Base-by-base conservation (phyloP, 1,284 basidiomycete species). In the Malassezia dermatis region DNA sequence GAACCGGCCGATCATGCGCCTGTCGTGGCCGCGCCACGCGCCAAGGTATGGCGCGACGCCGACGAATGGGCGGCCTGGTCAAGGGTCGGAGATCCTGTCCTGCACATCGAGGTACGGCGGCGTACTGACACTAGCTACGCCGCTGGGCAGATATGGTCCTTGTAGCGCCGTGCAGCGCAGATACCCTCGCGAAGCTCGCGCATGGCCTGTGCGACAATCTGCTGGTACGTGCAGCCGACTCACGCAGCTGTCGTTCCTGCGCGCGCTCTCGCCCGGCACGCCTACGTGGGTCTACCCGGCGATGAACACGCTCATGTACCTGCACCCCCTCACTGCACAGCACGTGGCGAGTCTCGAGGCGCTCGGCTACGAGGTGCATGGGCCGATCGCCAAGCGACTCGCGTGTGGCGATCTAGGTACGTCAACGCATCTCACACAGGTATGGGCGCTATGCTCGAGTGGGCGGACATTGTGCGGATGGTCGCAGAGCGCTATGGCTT, bases 261-360 rank as follows among this genome's bases (percentile, higher is more conserved):
- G 93, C 15, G 93, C 91, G 0, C 78, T 94, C 0, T 79, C 85
- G 8, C 85, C 88, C 0, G 80, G 80, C 2, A 93, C 86, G 0
- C 85, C 86, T 2, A 89, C 88, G 15, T 86, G 85, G 65, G 76
- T 96, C 28, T 96, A 91, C 67, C 94, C 93, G 3, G 93, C 94
- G 0, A 98, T 96, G 93, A 98, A 98, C 75, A 96, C 91, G 5
- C 79, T 88, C 62, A 96, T 98, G 93, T 96, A 87, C 72, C 81
- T 86, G 60, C 90, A 98, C 69, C 89, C 89, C n/a, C 79, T 96
- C 31, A 96, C 93, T 0, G 80, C 81, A 2, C 81, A 84, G 57
- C 93, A 98, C 66, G 72, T 95, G 21, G 79, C 80, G 10, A 69
- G 84, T 30, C 80, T 89, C 1, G 84, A 89, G 1, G 80, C 85